Base-by-base conservation (phyloP, 2,329 filamentous ascomycete genomes). In the Byssochlamys sp. region DNA sequence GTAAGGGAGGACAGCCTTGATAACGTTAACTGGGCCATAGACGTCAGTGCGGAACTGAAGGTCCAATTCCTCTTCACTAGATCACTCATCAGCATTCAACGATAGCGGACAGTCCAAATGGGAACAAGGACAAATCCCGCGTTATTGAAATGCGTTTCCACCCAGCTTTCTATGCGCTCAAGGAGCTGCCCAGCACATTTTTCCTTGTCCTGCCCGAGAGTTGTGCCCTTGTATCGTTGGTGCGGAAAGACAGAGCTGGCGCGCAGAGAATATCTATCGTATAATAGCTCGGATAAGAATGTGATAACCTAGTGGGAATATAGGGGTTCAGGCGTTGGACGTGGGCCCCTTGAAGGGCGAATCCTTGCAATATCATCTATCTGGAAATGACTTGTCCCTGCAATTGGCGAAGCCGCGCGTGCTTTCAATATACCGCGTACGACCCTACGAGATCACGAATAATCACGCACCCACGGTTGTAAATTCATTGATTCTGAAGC, bases 201-300 rank as follows among this genome's bases (percentile, higher is more conserved):
- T 19, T 71, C 66, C 26, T 79, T 75, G 39, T 79, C 78, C 11
- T 68, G 67, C 31, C 76, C 69, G 24, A 78, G 60, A 57, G 74
- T 75, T 2, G 73, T 74, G 19, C 10, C 73, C 73, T 12, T 71
- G 69, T 62, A 76, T 72, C 33, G 66, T 69, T 28, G 76, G 75
- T 27, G 75, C 73, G 14, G 74, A 77, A 25, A 78, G 69, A 51
- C 75, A 77, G 6, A 78, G 68, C 59, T 79, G 76, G 50, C 79
- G 73, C 10, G 78, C 77, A 53, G 80, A 75, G 60, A 79, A 81
- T 50, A 82, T 80, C 55, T 81, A 78, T 61, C 81, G 78, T 11
- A 81, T 75, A n/a, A 82, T 70, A 33, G 77, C 78, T 60, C 81
- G 78, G 28, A 82, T 78, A 6, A 82, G 73, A 51, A 81, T 74